Evolutionary conservation across 2,329 filamentous ascomycete genomes (phyloP).

Genomic region (Paecilomyces dactylethromorphus): DNA sequence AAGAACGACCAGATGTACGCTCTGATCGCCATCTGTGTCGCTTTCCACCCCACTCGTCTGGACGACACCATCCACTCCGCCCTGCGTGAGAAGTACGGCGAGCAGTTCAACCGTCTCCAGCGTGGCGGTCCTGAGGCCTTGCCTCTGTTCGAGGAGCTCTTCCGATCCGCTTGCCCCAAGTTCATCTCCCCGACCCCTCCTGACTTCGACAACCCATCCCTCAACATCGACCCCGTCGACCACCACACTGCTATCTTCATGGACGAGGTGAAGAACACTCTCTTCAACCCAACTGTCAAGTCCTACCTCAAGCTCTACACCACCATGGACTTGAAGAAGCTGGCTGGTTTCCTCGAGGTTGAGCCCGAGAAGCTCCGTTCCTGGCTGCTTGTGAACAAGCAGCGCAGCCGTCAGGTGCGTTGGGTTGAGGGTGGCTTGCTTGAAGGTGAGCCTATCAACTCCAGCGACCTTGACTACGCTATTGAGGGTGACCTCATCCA

Average conservation of each 20-base stretch:
- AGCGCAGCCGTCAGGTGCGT: conserved; percentile 91
- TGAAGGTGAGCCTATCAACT: conserved; percentile 87
- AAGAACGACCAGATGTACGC: conserved; percentile 99
- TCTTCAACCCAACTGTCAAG: conserved; percentile 95
- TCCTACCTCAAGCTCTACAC: conserved; percentile 99
- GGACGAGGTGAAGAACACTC: conserved; percentile 99
- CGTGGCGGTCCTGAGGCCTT: conserved; percentile 91
- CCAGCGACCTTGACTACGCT: conserved; percentile 94
- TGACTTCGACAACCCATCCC: conserved; percentile 92
- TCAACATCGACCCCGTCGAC: conserved; percentile 95
- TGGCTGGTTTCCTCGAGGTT: conserved; percentile 93
- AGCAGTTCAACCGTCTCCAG: conserved; percentile 95
- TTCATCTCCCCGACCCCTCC: conserved; percentile 97
- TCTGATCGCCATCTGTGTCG: conserved; percentile 95
- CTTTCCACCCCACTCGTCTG: conserved; percentile 92
- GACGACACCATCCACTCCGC: conserved; percentile 99
- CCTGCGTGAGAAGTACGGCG: conserved; percentile 96
- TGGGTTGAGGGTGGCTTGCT: conserved; percentile 87
- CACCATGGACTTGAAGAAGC: conserved; percentile 98
- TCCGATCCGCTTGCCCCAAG: conserved; percentile 96
- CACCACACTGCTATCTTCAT: conserved; percentile 98
- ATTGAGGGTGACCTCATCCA: conserved; percentile 96
- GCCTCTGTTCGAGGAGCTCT: conserved; percentile 96
- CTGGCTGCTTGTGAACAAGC: conserved; percentile 96
- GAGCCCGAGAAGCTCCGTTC: conserved; percentile 92